These are phyloP conservation scores for Podaxis carcinomalis DNA, from an alignment of 768 basidiomycete genomes.

Conservation along the genomic window DNA sequence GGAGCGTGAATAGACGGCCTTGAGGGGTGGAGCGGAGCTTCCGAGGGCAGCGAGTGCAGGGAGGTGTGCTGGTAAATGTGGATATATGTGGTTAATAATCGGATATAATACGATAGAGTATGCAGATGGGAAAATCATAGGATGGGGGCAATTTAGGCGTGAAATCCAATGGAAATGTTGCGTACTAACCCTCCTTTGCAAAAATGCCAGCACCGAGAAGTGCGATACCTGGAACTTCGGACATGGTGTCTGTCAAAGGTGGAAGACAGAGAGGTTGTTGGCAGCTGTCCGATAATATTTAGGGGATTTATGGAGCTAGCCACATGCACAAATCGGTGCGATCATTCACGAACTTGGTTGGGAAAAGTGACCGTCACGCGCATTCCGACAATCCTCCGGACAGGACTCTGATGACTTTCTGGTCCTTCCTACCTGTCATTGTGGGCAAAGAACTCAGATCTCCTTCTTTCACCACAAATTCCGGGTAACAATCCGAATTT, in stretches of 20 bases:
- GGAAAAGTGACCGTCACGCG: conserved; percentile 14
- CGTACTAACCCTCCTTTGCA: conserved; percentile 60
- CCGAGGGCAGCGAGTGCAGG: conserved; percentile 63
- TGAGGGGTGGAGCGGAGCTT: conserved; percentile 37
- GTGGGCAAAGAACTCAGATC: neutral
- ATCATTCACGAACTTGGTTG: conserved; percentile 3
- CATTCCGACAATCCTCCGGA: conserved; percentile 24
- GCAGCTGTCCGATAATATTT: neutral
- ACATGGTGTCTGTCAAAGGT: conserved; percentile 27
- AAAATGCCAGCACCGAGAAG: conserved; percentile 82
- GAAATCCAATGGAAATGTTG: neutral
- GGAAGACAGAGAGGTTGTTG: conserved; percentile 5
- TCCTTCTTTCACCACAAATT: conserved; percentile 18
- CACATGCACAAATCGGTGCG: neutral
- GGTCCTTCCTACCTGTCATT: neutral
- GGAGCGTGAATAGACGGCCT: conserved; percentile 81
- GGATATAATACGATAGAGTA: conserved; percentile 13
- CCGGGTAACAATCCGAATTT: conserved; percentile 17
- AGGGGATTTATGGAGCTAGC: conserved; percentile 4
- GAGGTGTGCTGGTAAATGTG: conserved; percentile 57
- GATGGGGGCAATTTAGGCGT: neutral
- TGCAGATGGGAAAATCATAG: conserved; percentile 17
- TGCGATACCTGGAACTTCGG: conserved; percentile 50
- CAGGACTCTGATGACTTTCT: neutral
- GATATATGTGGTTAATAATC: conserved; percentile 21